phyloP scores from a whole-genome alignment of 2,329 filamentous ascomycete genomes.

The Penicillium janthinellum region DNA sequence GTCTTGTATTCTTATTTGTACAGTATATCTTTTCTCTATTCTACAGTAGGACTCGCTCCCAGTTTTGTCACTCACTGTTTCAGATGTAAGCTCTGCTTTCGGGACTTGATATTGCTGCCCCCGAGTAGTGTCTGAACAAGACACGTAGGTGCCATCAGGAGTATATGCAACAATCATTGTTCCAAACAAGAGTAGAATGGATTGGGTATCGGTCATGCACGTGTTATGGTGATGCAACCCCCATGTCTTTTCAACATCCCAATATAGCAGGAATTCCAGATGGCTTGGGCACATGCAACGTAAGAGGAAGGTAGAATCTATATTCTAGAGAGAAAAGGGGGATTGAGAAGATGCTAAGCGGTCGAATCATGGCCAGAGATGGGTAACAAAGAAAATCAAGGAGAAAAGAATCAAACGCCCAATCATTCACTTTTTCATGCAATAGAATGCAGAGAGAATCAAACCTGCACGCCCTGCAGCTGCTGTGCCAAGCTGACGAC shows the following conservation, averaged over 20 bases:
- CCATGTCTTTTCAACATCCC: not conserved
- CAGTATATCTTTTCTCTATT: slow-evolving; percentile 23
- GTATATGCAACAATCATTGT: not conserved
- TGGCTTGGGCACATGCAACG: not conserved
- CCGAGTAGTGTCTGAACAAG: not conserved
- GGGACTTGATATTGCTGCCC: not conserved
- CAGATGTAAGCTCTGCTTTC: not conserved
- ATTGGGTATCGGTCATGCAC: slow-evolving; percentile 17
- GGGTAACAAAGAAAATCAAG: not conserved
- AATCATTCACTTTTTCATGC: slow-evolving; percentile 2
- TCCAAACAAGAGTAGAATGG: slow-evolving; percentile 2
- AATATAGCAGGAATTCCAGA: not conserved
- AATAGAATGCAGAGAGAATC: slow-evolving; percentile 4
- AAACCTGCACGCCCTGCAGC: slow-evolving; percentile 27
- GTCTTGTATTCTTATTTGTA: slow-evolving; percentile 9
- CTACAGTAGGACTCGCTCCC: not conserved
- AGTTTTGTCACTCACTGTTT: not conserved
- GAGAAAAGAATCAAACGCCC: not conserved
- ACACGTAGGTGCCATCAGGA: not conserved
- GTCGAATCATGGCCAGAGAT: not conserved
- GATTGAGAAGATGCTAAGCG: not conserved
- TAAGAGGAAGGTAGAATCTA: not conserved
- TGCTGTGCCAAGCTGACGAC: slow-evolving; percentile 27
- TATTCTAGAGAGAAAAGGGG: not conserved
- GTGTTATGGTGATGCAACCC: not conserved